Base-by-base conservation (phyloP, 1,284 basidiomycete species). In the Trichosporon sp. region DNA sequence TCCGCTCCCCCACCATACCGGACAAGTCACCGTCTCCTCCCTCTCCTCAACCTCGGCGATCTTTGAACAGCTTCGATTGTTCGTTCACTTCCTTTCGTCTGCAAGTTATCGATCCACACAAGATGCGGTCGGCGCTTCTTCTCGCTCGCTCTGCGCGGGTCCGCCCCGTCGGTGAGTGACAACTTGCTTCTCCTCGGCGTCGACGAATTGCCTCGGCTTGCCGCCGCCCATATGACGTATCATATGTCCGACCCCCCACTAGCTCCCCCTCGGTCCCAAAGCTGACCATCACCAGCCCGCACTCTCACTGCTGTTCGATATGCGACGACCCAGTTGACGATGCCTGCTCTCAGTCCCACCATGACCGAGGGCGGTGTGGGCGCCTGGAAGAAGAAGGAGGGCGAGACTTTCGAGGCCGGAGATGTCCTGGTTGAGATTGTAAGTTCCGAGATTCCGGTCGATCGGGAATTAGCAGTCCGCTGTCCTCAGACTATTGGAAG, bases 291-390 rank as follows among this genome's bases (percentile, higher is more conserved):
- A 59, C 31, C n/a, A 54, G 49, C 49, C 49, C 49, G 49, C 49
- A 31, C 49, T n/a, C 56, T 31, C 56, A 52, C 44, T 27, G 44
- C 66, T 32, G 65, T 71, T 19, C 85, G 88, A 54, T 77, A 79
- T 71, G 89, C 86, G 32, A 84, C 90, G 58, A 87, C 89, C 44
- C 86, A 86, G 65, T 84, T 94, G 66, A 81, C 85, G 69, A 93
- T 94, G 90, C 91, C 91, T n/a, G 91, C 91, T 69, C 97, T 98
- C 94, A 95, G 92, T 1, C 95, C 95, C 19, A 98, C 95, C 6
- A 99, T 98, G 95, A 95, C 92, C 6, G 95, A 97, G 79, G 95
- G 95, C 67, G 93, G 92, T 14, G 93, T 99, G 70, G 84, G 92
- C 0, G 84, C 83, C 25, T 99, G 95, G 95, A 97, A 96, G 84